phyloP scores from a whole-genome alignment of 148 eudicot species.

The Oxyria digyna region DNA sequence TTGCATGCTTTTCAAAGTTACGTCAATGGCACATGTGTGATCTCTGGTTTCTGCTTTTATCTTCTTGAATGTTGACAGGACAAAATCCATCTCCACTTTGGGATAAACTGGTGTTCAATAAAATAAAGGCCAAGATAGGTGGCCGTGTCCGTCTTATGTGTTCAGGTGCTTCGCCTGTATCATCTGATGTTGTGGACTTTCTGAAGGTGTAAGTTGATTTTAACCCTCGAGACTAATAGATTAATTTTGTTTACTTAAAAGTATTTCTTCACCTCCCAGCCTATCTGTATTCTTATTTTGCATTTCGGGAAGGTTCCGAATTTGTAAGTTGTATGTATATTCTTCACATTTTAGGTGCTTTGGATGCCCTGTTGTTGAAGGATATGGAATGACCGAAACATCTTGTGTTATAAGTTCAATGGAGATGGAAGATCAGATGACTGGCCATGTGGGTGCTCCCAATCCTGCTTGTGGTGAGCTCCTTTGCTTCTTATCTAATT shows the following conservation, averaged over 20 bases:
- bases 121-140: slow-evolving; percentile 87
- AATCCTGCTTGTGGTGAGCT: slow-evolving; percentile 90
- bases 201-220: slow-evolving; percentile 63
- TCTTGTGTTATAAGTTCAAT: slow-evolving; percentile 80
- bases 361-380: slow-evolving; percentile 81
- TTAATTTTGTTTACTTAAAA: neutral
- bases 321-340: neutral
- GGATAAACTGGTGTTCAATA: slow-evolving; percentile 92
- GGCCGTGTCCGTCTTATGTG: slow-evolving; percentile 84
- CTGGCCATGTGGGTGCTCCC: slow-evolving; percentile 96
- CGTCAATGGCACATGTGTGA: neutral
- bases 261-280: neutral
- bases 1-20: neutral
- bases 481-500: neutral
- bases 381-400: slow-evolving; percentile 98
- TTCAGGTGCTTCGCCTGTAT: slow-evolving; percentile 95
- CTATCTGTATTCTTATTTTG: neutral
- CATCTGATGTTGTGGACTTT: slow-evolving; percentile 85
- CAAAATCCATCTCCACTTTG: slow-evolving; percentile 71
- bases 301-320: neutral
- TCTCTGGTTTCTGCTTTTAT: neutral
- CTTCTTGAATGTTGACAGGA: slow-evolving; percentile 26
- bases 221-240: neutral
- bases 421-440: slow-evolving; percentile 52
- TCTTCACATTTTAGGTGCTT: slow-evolving; percentile 45